Base-by-base conservation (phyloP, 495 filamentous ascomycete species). In the Apiosordaria backusii region DNA sequence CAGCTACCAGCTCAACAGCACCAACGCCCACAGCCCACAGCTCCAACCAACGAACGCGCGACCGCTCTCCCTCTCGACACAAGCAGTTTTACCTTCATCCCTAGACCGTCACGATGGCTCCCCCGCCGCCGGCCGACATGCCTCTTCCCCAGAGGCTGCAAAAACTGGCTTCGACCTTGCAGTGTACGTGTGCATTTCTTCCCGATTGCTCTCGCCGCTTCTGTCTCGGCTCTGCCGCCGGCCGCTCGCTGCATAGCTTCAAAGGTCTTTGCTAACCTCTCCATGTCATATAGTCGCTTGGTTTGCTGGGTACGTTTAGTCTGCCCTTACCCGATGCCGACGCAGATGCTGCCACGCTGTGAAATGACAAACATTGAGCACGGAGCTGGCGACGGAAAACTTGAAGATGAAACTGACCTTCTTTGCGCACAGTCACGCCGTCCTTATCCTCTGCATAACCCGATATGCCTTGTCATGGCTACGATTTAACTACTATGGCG, bases 401-500 rank as follows among this genome's bases (percentile, higher is more conserved):
- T 45, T 7, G 35, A 45, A 7, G 16, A 13, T 13, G 35, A 45
- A 13, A 25, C 55, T 60, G 18, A 55, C 52, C n/a, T 62, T 35
- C n/a, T 62, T 35, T 59, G 57, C 59, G 19, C 53, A 59, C 61
- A 93, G 91, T 66, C 95, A 99, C 76, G 81, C 97, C 50, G 88
- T 87, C 4, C 85, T 97, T 53, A 87, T 99, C 64, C 73, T 96
- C 61, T 92, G 87, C 69, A 89, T 93, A 57, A 75, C 89, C 74
- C 88, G 92, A 72, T 99, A 99, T 74, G 75, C 82, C 63, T 68
- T 98, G 57, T 92, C 92, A 45, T 92, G 91, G 79, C 79, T 96
- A 67, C 88, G 88, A 72, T 89, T 97, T 82, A 92, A 92, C 80
- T 90, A 83, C 74, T 88, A 88, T 74, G 88, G 87, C 19, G 77